phyloP scores from a whole-genome alignment of 805 yeast genomes.

The Candida anglica region DNA sequence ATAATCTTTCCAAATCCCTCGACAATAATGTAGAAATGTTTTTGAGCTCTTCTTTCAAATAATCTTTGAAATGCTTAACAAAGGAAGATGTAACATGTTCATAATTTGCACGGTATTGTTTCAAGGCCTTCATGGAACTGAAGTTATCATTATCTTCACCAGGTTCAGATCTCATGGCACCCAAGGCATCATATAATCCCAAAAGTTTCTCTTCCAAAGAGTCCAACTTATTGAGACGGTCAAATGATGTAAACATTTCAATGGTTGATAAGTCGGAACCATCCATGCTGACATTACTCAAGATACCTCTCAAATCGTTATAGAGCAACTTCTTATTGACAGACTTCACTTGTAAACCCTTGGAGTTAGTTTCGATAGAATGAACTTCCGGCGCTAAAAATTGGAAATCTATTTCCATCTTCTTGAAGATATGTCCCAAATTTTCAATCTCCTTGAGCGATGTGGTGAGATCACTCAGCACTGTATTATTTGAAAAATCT shows the following conservation, averaged over 20 bases:
- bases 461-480: slow-evolving; percentile 27
- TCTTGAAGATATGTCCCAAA: slow-evolving; percentile 32
- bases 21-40: slow-evolving; percentile 36
- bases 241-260: slow-evolving; percentile 44
- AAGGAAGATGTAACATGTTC: slow-evolving; percentile 54
- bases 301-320: slow-evolving; percentile 62
- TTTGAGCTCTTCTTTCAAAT: slow-evolving; percentile 30
- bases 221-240: slow-evolving; percentile 39
- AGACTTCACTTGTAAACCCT: slow-evolving; percentile 79
- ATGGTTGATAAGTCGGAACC: slow-evolving; percentile 49
- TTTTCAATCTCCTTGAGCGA: slow-evolving; percentile 35
- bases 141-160: slow-evolving; percentile 42
- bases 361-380: slow-evolving; percentile 67
- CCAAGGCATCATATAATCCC: slow-evolving; percentile 60
- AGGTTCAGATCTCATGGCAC: slow-evolving; percentile 47
- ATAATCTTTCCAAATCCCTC: slow-evolving; percentile 21
- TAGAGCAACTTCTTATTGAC: slow-evolving; percentile 75
- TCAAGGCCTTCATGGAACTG: slow-evolving; percentile 67
- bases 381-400: slow-evolving; percentile 60
- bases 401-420: slow-evolving; percentile 36
- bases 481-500: slow-evolving; percentile 30
- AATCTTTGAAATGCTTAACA: slow-evolving; percentile 39
- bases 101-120: slow-evolving; percentile 59
- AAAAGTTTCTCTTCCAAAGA: slow-evolving; percentile 52
- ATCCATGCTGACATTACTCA: slow-evolving; percentile 68